phyloP scores from a whole-genome alignment of 306 rosid species.

The Casuarina cunninghamiana region DNA sequence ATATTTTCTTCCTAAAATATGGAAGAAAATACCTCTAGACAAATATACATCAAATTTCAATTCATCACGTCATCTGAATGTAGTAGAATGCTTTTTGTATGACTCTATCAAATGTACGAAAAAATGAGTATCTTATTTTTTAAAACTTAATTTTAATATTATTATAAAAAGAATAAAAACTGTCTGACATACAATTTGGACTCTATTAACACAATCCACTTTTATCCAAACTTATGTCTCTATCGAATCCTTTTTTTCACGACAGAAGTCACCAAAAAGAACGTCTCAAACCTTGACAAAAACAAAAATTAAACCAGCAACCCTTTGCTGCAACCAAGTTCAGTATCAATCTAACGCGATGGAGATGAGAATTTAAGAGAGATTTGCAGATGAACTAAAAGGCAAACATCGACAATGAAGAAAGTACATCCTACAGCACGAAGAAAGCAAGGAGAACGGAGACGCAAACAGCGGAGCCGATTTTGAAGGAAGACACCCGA shows the following conservation, averaged over 20 bases:
- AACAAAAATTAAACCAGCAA: not conserved
- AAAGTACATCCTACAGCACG: not conserved
- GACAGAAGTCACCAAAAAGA: not conserved
- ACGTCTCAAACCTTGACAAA: not conserved
- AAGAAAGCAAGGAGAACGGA: conserved; percentile 12
- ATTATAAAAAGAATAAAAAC: no score
- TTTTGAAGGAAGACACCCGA: conserved; percentile 6
- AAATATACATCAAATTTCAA: no score
- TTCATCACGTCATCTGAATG: no score
- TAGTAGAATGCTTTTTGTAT: no score
- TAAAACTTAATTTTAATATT: no score
- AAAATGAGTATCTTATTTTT: no score
- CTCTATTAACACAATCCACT: no score
- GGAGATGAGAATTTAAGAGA: not conserved
- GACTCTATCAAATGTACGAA: no score
- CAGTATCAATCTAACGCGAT: not conserved
- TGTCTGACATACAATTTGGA: no score
- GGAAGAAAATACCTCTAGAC: no score
- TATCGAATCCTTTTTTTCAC: not conserved
- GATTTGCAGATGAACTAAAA: not conserved
- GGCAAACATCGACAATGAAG: not conserved
- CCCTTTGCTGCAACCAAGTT: not conserved
- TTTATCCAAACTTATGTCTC: no score
- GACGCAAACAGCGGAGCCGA: not conserved
- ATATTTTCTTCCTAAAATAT: no score